Evolutionary conservation across 371 early-diverging fungal genomes (phyloP).

Genomic region (Encephalitozoon romaleae): DNA sequence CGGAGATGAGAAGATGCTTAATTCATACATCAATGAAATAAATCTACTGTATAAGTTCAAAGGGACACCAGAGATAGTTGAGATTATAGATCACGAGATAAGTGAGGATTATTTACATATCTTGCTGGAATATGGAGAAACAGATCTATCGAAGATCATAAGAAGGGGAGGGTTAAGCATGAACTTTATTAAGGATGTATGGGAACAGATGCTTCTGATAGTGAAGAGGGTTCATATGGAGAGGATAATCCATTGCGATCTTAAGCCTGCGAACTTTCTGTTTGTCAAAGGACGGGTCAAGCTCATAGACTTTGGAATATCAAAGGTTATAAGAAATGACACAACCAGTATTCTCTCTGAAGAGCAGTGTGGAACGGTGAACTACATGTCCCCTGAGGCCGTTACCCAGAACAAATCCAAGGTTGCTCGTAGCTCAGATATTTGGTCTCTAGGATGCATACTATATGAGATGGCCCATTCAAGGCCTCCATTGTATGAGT

Average conservation of each 20-base stretch:
- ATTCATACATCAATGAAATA: conserved; percentile 74
- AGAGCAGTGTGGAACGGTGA: conserved; percentile 78
- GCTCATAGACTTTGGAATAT: conserved; percentile 94
- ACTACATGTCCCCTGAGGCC: conserved; percentile 93
- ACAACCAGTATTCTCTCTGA: conserved; percentile 83
- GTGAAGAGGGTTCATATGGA: conserved; percentile 74
- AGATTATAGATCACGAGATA: conserved; percentile 69
- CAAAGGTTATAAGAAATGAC: conserved; percentile 77
- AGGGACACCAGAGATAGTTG: conserved; percentile 64
- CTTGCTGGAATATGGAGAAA: conserved; percentile 80
- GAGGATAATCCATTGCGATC: conserved; percentile 79
- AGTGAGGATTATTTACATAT: conserved; percentile 64
- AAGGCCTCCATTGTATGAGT: conserved; percentile 67
- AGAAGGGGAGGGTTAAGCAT: conserved; percentile 6
- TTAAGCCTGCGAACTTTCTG: conserved; percentile 75
- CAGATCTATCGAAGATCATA: conserved; percentile 70
- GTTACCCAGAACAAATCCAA: conserved; percentile 60
- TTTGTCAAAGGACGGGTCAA: conserved; percentile 57
- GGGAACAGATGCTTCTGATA: conserved; percentile 73
- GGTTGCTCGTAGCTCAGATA: conserved; percentile 65
- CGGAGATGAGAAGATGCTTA: conserved; percentile 63
- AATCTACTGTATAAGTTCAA: conserved; percentile 66
- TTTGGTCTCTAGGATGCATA: conserved; percentile 93
- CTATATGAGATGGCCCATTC: conserved; percentile 88
- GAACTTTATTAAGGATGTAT: conserved; percentile 30